These are phyloP conservation scores for Sistotremastrum niveocremeum DNA, from an alignment of 768 basidiomycete genomes.

Conservation along the genomic window DNA sequence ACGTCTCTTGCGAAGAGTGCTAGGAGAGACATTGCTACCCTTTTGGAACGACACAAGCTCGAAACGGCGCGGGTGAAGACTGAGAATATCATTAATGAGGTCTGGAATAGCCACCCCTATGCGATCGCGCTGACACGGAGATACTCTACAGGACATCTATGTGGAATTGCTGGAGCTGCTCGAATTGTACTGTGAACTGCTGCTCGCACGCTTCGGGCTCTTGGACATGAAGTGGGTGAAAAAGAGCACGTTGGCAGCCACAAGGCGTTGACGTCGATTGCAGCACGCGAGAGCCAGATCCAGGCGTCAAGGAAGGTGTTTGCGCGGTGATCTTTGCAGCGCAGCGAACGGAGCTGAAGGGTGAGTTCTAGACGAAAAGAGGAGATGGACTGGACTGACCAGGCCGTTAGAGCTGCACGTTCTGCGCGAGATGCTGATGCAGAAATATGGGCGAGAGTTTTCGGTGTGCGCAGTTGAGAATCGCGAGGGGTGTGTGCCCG, in stretches of 20 bases:
- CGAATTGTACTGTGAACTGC: constrained; percentile 89
- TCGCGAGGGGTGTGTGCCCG: constrained; percentile 63
- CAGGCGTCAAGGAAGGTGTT: constrained; percentile 75
- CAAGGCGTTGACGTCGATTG: background rate
- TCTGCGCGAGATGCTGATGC: constrained; percentile 86
- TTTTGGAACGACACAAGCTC: constrained; percentile 65
- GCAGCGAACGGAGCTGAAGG: constrained; percentile 83
- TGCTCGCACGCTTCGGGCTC: constrained; percentile 83
- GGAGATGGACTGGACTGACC: too few species aligned
- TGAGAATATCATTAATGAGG: constrained; percentile 48
- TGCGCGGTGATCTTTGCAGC: constrained; percentile 84
- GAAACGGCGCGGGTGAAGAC: constrained; percentile 80
- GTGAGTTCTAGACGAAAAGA: constrained; percentile 19
- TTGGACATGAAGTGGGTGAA: constrained; percentile 70
- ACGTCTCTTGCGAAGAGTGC: constrained; percentile 65
- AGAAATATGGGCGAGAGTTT: constrained; percentile 91
- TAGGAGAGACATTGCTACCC: constrained; percentile 67
- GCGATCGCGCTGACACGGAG: constrained; percentile 19
- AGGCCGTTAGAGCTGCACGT: constrained; percentile 61
- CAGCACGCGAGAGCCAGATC: constrained; percentile 76
- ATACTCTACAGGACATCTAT: constrained; percentile 77
- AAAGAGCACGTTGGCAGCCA: background rate
- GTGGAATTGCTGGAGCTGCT: constrained; percentile 83
- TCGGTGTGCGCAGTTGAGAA: constrained; percentile 80
- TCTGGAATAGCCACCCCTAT: constrained; percentile 12